Evolutionary conservation across 306 rosid species (phyloP), one percentile per base, ranked within the genome.

Genomic region (Castanea crenata): DNA sequence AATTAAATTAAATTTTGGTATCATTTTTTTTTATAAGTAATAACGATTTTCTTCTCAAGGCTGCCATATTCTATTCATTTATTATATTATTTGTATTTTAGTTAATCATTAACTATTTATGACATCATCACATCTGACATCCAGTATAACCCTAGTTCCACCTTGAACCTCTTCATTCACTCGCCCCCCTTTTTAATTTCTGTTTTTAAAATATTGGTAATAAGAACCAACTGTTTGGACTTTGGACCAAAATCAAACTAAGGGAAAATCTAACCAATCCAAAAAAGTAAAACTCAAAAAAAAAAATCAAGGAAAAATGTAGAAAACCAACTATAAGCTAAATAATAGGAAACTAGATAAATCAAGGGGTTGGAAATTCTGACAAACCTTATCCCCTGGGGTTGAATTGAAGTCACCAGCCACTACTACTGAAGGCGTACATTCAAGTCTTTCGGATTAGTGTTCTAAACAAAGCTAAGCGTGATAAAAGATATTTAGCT

Each of bases 371-470:
- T 16, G 62, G 80, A 38, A 78, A 77, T 75, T 71, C 82, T 5
- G 55, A 71, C 80, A 74, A 78, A 95, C 98, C 99, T 79, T 82
- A 81, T 95, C 96, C 78, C 98, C 92, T 14, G 99, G 98, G 38
- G 35, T 81, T 81, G 99, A 95, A 87, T 95, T 95, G 89, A 95
- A 92, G 86, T 95, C 99, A 59, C 99, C 99, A 19, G 99, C 91
- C 84, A 92, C 86, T 78, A 92, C 79, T 68, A 95, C 82, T 19
- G 90, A 91, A 68, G 97, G 93, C 1, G 32, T 54, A 79, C 95
- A 88, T 75, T 83, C 88, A 81, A 84, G 91, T 83, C 71, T 86
- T 58, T 91, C 88, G 21, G 99, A 85, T 86, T 64, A 86, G 70
- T 3, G 83, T 75, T 83, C 86, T 89, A 69, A 95, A 95, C 79